A percentile compares a stretch with the other conserved stretches of the same genome.
Conservation (phyloP, 257 asterid species). For the Henckelia pumila region DNA sequence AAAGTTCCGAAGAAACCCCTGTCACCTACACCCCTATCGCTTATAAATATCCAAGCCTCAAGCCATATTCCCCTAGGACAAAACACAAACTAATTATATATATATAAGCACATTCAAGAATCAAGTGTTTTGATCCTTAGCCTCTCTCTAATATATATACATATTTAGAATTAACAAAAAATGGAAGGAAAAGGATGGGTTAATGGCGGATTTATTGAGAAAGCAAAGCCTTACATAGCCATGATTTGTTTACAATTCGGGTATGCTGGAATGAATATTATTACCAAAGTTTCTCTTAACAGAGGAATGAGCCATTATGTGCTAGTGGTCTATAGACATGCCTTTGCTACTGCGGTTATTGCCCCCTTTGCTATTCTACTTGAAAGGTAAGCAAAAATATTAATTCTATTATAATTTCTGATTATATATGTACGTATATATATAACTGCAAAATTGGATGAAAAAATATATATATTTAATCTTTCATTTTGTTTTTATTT, state of each 20-base stretch:
- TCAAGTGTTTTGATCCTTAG: constrained; percentile 47
- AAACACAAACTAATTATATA: constrained; percentile 36
- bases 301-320: constrained; percentile 94
- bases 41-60: constrained; percentile 45
- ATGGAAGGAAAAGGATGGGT: constrained; percentile 65
- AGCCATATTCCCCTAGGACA: constrained; percentile 47
- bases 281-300: constrained; percentile 83
- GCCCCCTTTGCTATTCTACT: constrained; percentile 86
- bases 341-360: constrained; percentile 82
- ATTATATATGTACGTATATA: too few relatives aligned
- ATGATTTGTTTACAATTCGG: constrained; percentile 89
- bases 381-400: constrained; percentile 60
- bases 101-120: not conserved
- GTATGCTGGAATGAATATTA: constrained; percentile 89
- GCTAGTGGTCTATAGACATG: constrained; percentile 82
- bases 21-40: not conserved
- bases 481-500: not conserved
- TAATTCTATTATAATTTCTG: not conserved
- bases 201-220: constrained; percentile 45
- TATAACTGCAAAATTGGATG: not conserved
- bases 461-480: too few relatives aligned
- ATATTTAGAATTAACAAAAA: constrained; percentile 7
- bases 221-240: constrained; percentile 80
- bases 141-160: constrained; percentile 31
- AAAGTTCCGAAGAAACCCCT: constrained; percentile 26